Evolutionary conservation across 352 stramenopile species (phyloP), one percentile per base, ranked within the genome.

Genomic region (Globisporangium rhizosaccharum): DNA sequence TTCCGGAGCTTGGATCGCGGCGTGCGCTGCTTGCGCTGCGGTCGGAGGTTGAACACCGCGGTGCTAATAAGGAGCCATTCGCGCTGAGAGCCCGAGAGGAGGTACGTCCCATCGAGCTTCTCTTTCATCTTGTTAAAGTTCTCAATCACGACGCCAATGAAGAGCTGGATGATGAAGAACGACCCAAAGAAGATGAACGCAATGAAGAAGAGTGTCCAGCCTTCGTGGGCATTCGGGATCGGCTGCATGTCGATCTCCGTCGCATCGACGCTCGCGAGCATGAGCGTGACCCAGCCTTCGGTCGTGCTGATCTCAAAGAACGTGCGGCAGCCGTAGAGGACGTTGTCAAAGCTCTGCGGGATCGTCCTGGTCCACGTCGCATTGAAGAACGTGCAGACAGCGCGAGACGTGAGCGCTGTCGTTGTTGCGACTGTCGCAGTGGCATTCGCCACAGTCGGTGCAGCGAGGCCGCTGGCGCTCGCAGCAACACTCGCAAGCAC

Each of bases 111-210:
- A 48, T 84, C 74, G 23, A 87, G 54, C 42, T 79, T 84, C 33
- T 84, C 72, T 46, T 87, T 87, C 76, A 87, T 87, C 4, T 67
- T 72, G 37, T 90, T 90, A 55, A 96, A 97, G 54, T 96, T 96
- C 59, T 97, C 88, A 37, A 97, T 92, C 55, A 97, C 82, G 26
- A 97, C 88, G 30, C 88, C 91, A 5, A 96, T 88, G 65, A 97
- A 97, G 4, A 97, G 73, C 61, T 97, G 89, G 42, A 96, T 90
- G 23, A 96, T 78, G 62, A 97, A 96, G 65, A 95, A 97, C 23
- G 85, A 79, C 20, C 88, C 87, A 3, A 91, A 64, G 26, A 96
- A 74, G 53, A 97, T 91, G 63, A 96, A 97, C 9, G 77, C 46
- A 53, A 97, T 85, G 64, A 90, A 97, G 62, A 96, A 97, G 15